Base-by-base conservation (phyloP, 306 rosid genomes). In the Corylus heterophylla region DNA sequence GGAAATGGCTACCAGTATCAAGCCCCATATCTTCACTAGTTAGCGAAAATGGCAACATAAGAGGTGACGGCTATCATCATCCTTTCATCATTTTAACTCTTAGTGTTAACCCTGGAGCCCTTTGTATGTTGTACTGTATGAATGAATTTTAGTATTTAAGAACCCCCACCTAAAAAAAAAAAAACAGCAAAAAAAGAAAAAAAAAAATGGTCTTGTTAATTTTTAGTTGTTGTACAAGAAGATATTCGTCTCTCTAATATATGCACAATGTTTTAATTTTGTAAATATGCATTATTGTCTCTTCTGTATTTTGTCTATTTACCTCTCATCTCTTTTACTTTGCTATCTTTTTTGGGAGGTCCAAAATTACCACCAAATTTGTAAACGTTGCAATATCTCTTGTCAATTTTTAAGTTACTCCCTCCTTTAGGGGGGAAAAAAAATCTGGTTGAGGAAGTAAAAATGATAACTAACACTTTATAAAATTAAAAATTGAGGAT, bases 1-100 rank as follows among this genome's bases (percentile, higher is more conserved):
- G 95, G 95, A 79, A 92, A 89, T 74, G 94, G 93, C 71, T 95
- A 92, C 81, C 98, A 95, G 88, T 93, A 95, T 68, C 98, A 95
- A 84, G 85, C 98, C 42, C 84, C 98, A 31, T 95, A 91, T 84
- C 97, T 92, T 83, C 97, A 92, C 94, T 95, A 92, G 83, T 85
- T 76, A 82, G 79, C 81, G 42, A 87, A 81, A 80, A 86, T 77
- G 89, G 84, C 84, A 71, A 73, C 49, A 86, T 31, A 83, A 86
- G 45, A 71, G 82, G 86, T 84, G 87, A 87, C 85, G 35, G 2
- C 80, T 17, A 42, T 6, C 45, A 42, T 81, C 92, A 83, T 86
- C 91, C 90, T 81, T 87, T 75, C 85, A 35, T 75, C 85, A 35
- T 83, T 74, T 89, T 92, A 91, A 90, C 92, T 87, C 83, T 75